These are phyloP conservation scores for Chloranthus sessilifolius DNA, from an alignment of 164 flowering plant genomes.

Conservation along the genomic window DNA sequence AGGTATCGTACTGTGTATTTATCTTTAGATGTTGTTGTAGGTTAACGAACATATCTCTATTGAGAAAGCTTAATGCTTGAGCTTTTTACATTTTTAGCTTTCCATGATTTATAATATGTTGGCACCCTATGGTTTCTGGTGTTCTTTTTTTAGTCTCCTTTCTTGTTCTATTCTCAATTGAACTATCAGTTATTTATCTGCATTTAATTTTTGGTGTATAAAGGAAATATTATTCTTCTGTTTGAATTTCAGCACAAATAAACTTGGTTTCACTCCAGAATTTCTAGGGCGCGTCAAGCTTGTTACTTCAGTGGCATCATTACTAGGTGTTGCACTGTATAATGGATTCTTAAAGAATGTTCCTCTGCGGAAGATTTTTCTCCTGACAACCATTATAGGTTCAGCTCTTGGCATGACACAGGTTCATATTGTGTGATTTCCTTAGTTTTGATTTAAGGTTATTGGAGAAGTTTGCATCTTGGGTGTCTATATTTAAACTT, in stretches of 20 bases:
- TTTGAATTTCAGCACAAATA: conserved; percentile 67
- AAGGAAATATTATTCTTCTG: not conserved
- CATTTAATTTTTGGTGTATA: too few species aligned
- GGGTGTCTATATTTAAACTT: not conserved
- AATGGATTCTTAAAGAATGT: conserved; percentile 87
- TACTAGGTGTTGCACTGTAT: conserved; percentile 90
- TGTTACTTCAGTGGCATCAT: conserved; percentile 90
- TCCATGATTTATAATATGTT: too few species aligned
- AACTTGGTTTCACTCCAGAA: conserved; percentile 91
- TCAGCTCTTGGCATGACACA: conserved; percentile 93
- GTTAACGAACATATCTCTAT: too few species aligned
- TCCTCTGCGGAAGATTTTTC: conserved; percentile 76
- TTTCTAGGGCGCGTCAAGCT: conserved; percentile 97
- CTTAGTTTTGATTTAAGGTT: conserved; percentile 21
- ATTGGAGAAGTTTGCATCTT: not conserved
- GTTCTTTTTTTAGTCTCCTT: too few species aligned
- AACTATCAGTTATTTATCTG: too few species aligned
- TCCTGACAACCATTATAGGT: conserved; percentile 66
- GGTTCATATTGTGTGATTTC: conserved; percentile 35
- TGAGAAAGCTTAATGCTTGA: too few species aligned
- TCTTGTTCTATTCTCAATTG: too few species aligned
- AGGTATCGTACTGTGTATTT: too few species aligned
- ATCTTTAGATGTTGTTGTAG: too few species aligned
- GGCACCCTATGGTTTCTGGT: too few species aligned
- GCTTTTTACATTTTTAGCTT: too few species aligned